Percentiles rank a stretch among this genome's conserved stretches.
phyloP scores from a whole-genome alignment of 495 filamentous ascomycete genomes.

The Podospora tetraspora region DNA sequence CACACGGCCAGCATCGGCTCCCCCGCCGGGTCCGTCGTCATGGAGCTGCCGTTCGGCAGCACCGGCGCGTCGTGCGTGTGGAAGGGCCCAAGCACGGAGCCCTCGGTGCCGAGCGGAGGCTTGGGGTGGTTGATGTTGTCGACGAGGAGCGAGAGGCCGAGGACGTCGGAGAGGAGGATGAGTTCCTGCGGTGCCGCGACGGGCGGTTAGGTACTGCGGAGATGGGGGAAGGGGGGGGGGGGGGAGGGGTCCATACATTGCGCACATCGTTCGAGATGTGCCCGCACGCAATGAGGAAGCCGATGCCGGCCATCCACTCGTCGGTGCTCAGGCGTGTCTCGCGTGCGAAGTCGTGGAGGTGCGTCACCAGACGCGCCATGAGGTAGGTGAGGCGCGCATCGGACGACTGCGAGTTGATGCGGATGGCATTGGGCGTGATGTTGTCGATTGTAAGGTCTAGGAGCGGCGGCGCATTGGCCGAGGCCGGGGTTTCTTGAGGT shows the following conservation, averaged over 20 bases:
- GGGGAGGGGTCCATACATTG: constrained; percentile 19
- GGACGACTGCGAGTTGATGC: constrained; percentile 65
- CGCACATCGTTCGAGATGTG: constrained; percentile 68
- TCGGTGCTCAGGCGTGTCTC: constrained; percentile 72
- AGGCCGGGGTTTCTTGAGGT: background rate
- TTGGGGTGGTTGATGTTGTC: constrained; percentile 92
- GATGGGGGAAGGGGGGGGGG: background rate
- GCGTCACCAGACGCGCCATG: constrained; percentile 66
- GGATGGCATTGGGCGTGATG: constrained; percentile 71
- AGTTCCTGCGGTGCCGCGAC: constrained; percentile 60
- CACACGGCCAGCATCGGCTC: constrained; percentile 73
- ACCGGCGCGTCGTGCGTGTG: constrained; percentile 82
- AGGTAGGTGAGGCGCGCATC: constrained; percentile 66
- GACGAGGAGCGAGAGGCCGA: constrained; percentile 84
- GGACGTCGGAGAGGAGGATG: constrained; percentile 87
- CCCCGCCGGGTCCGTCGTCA: constrained; percentile 67
- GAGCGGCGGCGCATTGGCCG: constrained; percentile 36
- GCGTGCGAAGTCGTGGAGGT: constrained; percentile 78
- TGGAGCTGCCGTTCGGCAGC: constrained; percentile 56
- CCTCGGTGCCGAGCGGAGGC: constrained; percentile 67
- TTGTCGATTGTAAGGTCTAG: constrained; percentile 76
- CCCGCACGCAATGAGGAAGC: constrained; percentile 68
- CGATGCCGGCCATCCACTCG: constrained; percentile 73
- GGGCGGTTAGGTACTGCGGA: background rate
- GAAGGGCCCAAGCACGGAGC: constrained; percentile 88